Evolutionary conservation across 805 yeast genomes (phyloP), one percentile per base, ranked within the genome.

Genomic region (Candida pseudofarinosa): DNA sequence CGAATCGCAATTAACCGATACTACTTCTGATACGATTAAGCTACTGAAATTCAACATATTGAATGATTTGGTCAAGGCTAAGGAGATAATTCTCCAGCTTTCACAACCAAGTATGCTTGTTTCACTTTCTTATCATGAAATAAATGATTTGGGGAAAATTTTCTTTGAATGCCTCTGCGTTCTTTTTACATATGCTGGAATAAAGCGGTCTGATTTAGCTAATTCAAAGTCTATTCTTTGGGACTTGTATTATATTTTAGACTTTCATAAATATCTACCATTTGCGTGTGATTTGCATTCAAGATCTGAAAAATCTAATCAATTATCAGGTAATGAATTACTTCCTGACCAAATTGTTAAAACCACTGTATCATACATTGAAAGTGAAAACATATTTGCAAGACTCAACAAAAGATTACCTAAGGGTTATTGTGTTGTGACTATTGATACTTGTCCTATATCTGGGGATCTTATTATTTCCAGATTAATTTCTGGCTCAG

Each of bases 401-500:
- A 14, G 48, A 44, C 5, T 33, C 50, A 32, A 41, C 38, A 16
- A 16, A 33, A 5, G 19, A 35, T 30, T 58, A 20, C 63, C 63
- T 0, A 43, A 57, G 0, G 58, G 62, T 16, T 84, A 89, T 90
- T 53, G 69, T 3, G 74, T 83, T 0, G 62, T 87, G 0, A 69
- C 83, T 0, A 59, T 89, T 18, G 90, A 83, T 51, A 54, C 79
- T 6, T 80, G 88, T 47, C 63, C 76, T 0, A 52, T 68, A 6
- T 73, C 82, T 6, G 85, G 82, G 0, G 82, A 79, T 53, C 62
- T 89, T 19, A 48, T 83, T 0, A 44, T 88, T 3, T 62, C 84
- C 3, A 72, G 76, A 46, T 3, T 6, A 4, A 58, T 67, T 32
- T 69, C 63, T 19, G 52, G 45, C 41, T 52, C 41, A 39, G 53